These are phyloP conservation scores for Gelatoporia subvermispora DNA, from an alignment of 768 basidiomycete species.

Conservation along the genomic window DNA sequence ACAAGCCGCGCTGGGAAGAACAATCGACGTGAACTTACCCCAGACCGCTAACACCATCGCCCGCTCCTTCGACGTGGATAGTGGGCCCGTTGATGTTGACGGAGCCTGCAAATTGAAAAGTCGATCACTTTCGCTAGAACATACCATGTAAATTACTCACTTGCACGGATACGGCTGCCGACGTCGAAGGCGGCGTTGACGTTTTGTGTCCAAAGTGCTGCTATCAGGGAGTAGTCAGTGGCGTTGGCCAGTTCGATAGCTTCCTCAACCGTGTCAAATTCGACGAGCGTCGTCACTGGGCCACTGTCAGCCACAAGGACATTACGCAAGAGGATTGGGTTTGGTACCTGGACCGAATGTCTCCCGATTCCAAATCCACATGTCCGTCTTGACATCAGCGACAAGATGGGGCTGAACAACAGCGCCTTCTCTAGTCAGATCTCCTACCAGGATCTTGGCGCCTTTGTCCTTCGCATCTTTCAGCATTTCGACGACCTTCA, in stretches of 20 bases:
- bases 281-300: slow-evolving; percentile 42
- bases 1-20: no score
- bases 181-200: slow-evolving; percentile 26
- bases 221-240: slow-evolving; percentile 45
- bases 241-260: slow-evolving; percentile 53
- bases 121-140: neutral
- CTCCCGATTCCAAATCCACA: slow-evolving; percentile 54
- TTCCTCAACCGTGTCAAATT: no score
- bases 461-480: slow-evolving; percentile 39
- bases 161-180: slow-evolving; percentile 43
- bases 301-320: slow-evolving; percentile 41
- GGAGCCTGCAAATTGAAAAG: slow-evolving; percentile 32
- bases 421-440: slow-evolving; percentile 32
- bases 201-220: slow-evolving; percentile 50
- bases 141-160: slow-evolving; percentile 21
- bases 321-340: slow-evolving; percentile 22
- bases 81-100: slow-evolving; percentile 53
- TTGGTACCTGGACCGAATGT: slow-evolving; percentile 53
- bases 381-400: no score
- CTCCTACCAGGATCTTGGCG: slow-evolving; percentile 41
- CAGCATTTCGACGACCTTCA: slow-evolving; percentile 39
- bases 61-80: slow-evolving; percentile 40
- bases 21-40: slow-evolving; percentile 34
- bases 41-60: slow-evolving; percentile 35
- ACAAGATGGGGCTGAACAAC: slow-evolving; percentile 49